phyloP scores from a whole-genome alignment of 2,329 filamentous ascomycete genomes.

The Pyricularia grisea region DNA sequence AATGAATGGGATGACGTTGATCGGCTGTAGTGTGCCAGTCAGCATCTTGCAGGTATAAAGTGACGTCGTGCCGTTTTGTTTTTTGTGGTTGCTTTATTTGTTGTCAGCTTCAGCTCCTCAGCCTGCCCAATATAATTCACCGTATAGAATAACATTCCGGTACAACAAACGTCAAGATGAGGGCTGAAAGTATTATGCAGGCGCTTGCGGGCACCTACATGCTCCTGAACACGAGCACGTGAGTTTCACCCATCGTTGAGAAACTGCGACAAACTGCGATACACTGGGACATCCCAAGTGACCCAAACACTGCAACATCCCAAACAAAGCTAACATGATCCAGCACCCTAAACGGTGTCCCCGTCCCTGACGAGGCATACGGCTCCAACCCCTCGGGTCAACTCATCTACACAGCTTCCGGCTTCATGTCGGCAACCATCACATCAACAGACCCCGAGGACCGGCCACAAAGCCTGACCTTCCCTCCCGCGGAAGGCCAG shows the following conservation, averaged over 20 bases:
- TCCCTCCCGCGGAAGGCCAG: slow-evolving; percentile 12
- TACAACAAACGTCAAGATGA: neutral
- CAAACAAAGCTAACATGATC: neutral
- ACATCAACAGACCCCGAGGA: slow-evolving; percentile 16
- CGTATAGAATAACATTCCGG: neutral
- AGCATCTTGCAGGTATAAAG: neutral
- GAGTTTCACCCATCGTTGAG: neutral
- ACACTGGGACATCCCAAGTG: too few species aligned
- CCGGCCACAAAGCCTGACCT: slow-evolving; percentile 15
- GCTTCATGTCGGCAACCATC: slow-evolving; percentile 19
- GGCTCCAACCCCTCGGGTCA: slow-evolving; percentile 14
- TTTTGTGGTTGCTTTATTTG: neutral
- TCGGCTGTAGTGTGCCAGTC: neutral
- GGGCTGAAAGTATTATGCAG: neutral
- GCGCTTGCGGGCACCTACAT: slow-evolving; percentile 2
- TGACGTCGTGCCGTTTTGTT: neutral
- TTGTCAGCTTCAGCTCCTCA: neutral
- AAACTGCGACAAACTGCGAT: too few species aligned
- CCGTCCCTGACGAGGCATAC: slow-evolving; percentile 11
- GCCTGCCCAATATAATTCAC: neutral
- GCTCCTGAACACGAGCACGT: slow-evolving; percentile 5
- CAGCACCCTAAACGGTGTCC: slow-evolving; percentile 10
- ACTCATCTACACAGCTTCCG: slow-evolving; percentile 15
- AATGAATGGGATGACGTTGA: neutral
- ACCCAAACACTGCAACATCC: too few species aligned